phyloP scores from a whole-genome alignment of 495 filamentous ascomycete genomes.

The Podospora comata region DNA sequence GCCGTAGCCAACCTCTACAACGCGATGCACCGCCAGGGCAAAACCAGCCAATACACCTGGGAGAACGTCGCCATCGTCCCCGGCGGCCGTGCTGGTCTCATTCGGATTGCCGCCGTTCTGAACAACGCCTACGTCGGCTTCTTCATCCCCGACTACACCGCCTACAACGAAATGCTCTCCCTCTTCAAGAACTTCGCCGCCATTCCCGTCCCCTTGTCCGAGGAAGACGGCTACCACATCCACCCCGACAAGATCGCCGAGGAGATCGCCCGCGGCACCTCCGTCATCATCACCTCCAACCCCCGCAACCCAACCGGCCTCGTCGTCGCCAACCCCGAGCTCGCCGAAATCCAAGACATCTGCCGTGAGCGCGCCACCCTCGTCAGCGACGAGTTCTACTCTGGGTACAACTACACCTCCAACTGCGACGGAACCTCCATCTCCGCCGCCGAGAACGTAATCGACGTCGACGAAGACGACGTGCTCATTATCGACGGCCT shows the following conservation, averaged over 20 bases:
- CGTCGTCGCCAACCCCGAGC: slow-evolving; percentile 73
- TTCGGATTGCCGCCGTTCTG: slow-evolving; percentile 89
- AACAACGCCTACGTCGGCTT: slow-evolving; percentile 89
- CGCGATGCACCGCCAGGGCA: slow-evolving; percentile 81
- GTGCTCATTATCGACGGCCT: slow-evolving; percentile 94
- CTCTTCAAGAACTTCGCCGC: slow-evolving; percentile 90
- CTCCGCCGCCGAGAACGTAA: slow-evolving; percentile 82
- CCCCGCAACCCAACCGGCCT: slow-evolving; percentile 93
- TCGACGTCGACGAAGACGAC: slow-evolving; percentile 63
- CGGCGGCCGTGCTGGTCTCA: slow-evolving; percentile 86
- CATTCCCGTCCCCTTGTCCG: slow-evolving; percentile 79
- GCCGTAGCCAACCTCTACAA: slow-evolving; percentile 95
- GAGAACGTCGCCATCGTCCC: slow-evolving; percentile 99
- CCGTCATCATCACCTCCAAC: slow-evolving; percentile 93
- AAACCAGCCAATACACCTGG: slow-evolving; percentile 91
- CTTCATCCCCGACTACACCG: slow-evolving; percentile 74
- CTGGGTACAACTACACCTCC: slow-evolving; percentile 90
- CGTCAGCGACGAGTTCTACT: slow-evolving; percentile 96
- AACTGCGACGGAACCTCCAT: slow-evolving; percentile 87
- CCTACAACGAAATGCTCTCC: slow-evolving; percentile 94
- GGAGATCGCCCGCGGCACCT: slow-evolving; percentile 81
- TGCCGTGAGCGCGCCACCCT: slow-evolving; percentile 86
- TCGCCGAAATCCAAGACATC: slow-evolving; percentile 85
- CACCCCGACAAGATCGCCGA: slow-evolving; percentile 88
- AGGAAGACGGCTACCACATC: slow-evolving; percentile 85